Evolutionary conservation across 169 alveolate species (phyloP).

Genomic region (Perkinsus chesapeaki): DNA sequence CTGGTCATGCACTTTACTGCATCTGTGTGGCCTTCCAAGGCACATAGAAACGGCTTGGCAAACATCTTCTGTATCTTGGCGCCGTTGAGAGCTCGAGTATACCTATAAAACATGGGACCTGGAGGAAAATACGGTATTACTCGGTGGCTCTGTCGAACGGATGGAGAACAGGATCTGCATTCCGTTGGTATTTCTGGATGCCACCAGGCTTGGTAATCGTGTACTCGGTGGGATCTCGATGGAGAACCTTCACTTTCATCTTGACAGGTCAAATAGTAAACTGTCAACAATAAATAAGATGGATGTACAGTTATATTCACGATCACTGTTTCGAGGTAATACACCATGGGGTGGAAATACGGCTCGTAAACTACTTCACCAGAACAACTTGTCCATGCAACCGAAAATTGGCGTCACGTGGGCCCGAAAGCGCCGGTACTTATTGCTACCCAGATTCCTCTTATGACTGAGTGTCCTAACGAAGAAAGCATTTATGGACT

Average conservation of each 20-base stretch:
- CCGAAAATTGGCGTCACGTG: too few relatives aligned
- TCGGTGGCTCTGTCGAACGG: constrained; percentile 69
- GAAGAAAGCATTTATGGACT: too few relatives aligned
- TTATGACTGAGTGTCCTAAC: too few relatives aligned
- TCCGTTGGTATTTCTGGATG: constrained; percentile 24
- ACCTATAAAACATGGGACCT: constrained; percentile 60
- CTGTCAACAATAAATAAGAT: not conserved
- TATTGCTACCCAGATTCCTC: too few relatives aligned
- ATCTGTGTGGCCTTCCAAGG: constrained; percentile 93
- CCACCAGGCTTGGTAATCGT: constrained; percentile 18
- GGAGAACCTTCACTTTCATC: constrained; percentile 48
- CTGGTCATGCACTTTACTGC: constrained; percentile 81
- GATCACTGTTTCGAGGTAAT: too few relatives aligned
- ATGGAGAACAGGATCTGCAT: constrained; percentile 72
- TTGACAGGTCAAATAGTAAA: not conserved
- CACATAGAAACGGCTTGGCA: constrained; percentile 92
- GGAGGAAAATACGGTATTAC: not conserved
- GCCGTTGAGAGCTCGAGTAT: constrained; percentile 89
- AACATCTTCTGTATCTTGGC: constrained; percentile 92
- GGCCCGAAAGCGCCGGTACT: too few relatives aligned
- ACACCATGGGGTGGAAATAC: too few relatives aligned
- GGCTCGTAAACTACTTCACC: too few relatives aligned
- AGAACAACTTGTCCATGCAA: too few relatives aligned
- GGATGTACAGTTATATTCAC: too few relatives aligned
- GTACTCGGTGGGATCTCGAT: constrained; percentile 45